Conservation (phyloP, 2,329 filamentous ascomycete genomes). For the Nemania serpens region DNA sequence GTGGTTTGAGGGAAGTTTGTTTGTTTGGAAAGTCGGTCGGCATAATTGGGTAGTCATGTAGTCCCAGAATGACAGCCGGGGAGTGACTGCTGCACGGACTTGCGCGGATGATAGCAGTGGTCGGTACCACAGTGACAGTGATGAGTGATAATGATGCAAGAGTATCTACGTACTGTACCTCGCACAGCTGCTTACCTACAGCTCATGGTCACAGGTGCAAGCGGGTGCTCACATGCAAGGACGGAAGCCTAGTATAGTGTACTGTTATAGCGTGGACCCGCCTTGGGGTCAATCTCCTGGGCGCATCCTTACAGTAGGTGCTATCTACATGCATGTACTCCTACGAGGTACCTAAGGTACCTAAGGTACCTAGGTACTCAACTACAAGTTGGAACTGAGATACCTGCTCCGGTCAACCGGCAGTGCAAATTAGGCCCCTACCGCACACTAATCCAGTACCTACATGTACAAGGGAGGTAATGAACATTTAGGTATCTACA, state of each 20-base stretch:
- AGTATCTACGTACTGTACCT: no score
- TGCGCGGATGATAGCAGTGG: not conserved
- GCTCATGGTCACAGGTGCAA: not conserved
- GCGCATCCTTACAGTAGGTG: not conserved
- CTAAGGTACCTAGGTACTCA: no score
- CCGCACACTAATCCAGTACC: no score
- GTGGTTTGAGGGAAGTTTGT: slow-evolving; percentile 2
- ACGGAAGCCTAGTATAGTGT: slow-evolving; percentile 26
- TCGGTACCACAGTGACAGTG: not conserved
- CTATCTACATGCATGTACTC: no score
- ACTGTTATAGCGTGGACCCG: not conserved
- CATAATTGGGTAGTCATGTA: not conserved
- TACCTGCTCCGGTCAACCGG: no score
- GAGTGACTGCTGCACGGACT: not conserved
- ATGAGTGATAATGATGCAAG: slow-evolving; percentile 15
- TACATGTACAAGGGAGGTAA: no score
- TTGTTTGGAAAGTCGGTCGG: slow-evolving; percentile 6
- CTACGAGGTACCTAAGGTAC: no score
- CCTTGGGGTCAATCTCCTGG: not conserved
- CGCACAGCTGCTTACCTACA: not conserved
- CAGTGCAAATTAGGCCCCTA: no score
- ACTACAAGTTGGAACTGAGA: no score
- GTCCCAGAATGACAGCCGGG: not conserved
- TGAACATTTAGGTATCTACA: no score
- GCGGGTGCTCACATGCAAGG: slow-evolving; percentile 29